Percentiles rank a stretch among this genome's conserved stretches.
These are phyloP conservation scores for Solanum chacoense DNA, from an alignment of 305 asterid species.

Conservation along the genomic window DNA sequence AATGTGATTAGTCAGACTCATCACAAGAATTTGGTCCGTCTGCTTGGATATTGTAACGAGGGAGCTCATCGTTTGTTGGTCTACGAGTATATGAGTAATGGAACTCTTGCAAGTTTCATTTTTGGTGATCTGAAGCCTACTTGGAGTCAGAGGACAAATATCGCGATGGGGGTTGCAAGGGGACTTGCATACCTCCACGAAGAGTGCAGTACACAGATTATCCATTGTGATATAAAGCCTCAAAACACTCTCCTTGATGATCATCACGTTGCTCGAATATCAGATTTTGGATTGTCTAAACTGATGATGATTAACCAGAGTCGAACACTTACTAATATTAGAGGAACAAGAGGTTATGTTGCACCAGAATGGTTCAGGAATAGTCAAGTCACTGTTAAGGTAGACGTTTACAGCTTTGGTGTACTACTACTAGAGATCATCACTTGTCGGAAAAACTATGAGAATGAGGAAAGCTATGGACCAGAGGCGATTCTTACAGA, in stretches of 20 bases:
- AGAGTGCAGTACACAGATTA: constrained; percentile 44
- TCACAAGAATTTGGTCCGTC: constrained; percentile 49
- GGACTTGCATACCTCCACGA: constrained; percentile 49
- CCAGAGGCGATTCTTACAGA: constrained; percentile 17
- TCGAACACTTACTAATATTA: constrained; percentile 21
- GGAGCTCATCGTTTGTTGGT: constrained; percentile 38
- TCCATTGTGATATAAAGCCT: constrained; percentile 62
- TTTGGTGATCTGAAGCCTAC: constrained; percentile 19
- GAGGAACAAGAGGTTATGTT: constrained; percentile 53
- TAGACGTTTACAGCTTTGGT: constrained; percentile 53
- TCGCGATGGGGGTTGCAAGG: constrained; percentile 32
- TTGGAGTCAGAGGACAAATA: constrained; percentile 30
- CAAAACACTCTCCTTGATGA: constrained; percentile 61
- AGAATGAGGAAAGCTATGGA: neutral
- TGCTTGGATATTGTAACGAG: constrained; percentile 55
- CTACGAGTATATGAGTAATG: constrained; percentile 47
- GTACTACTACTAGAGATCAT: constrained; percentile 41
- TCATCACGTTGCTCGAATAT: constrained; percentile 24
- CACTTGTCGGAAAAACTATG: constrained; percentile 20
- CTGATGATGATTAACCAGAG: constrained; percentile 34
- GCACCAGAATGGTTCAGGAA: constrained; percentile 62
- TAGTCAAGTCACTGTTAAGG: constrained; percentile 22
- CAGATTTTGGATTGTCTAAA: constrained; percentile 60
- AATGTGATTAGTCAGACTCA: constrained; percentile 37
- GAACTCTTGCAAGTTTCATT: constrained; percentile 30